These are phyloP conservation scores for Claviceps sp. DNA, from an alignment of 2,329 filamentous ascomycete species.

Conservation along the genomic window DNA sequence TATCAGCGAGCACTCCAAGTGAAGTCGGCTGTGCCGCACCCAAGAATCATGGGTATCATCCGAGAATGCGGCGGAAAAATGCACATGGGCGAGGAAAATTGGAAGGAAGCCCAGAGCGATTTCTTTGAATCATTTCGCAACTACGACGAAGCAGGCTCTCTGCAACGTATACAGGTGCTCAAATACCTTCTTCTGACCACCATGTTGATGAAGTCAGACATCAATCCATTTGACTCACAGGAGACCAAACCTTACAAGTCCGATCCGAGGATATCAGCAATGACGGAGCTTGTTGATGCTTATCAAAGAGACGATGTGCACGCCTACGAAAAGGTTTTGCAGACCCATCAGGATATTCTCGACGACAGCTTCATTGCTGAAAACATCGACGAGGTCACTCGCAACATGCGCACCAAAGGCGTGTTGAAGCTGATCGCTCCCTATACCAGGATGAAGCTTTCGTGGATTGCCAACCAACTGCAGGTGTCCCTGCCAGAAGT, in stretches of 20 bases:
- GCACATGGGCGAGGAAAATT: conserved; percentile 99
- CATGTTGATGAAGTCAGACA: conserved; percentile 96
- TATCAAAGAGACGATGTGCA: conserved; percentile 94
- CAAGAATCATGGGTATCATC: conserved; percentile 98
- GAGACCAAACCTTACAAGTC: conserved; percentile 98
- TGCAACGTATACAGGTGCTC: conserved; percentile 91
- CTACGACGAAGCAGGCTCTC: conserved; percentile 93
- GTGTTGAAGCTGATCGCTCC: conserved; percentile 86
- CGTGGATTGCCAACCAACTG: conserved; percentile 78
- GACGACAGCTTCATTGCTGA: conserved; percentile 93
- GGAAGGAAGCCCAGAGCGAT: conserved; percentile 92
- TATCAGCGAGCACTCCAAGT: conserved; percentile 88
- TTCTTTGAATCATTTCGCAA: conserved; percentile 99
- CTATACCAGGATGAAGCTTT: conserved; percentile 81
- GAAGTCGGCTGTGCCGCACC: conserved; percentile 92
- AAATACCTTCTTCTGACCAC: conserved; percentile 94
- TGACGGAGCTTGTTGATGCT: conserved; percentile 93
- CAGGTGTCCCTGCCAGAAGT: conserved; percentile 77
- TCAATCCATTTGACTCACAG: conserved; percentile 97
- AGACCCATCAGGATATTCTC: conserved; percentile 77
- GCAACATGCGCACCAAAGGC: conserved; percentile 95
- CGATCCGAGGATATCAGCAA: conserved; percentile 86
- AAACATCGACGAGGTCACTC: conserved; percentile 97
- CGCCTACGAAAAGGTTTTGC: conserved; percentile 75
- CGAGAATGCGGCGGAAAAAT: conserved; percentile 98